These are phyloP conservation scores for Lodderomyces theae DNA, from an alignment of 1,139 yeast genomes.

Conservation along the genomic window DNA sequence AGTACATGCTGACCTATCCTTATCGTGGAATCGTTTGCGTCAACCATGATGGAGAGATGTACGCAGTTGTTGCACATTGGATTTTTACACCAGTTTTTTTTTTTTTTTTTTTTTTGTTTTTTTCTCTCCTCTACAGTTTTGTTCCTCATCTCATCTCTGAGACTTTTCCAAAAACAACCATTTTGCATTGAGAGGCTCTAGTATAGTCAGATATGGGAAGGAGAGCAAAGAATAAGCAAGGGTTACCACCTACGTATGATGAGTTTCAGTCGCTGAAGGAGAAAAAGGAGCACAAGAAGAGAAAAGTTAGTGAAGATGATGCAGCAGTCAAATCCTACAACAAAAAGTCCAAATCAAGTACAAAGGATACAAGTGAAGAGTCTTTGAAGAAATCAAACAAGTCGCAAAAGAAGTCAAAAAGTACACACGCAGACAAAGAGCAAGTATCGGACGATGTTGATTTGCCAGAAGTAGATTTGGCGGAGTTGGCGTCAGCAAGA, in stretches of 20 bases:
- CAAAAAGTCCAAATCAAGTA: slow-evolving; percentile 18
- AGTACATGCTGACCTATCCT: slow-evolving; percentile 57
- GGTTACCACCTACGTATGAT: slow-evolving; percentile 81
- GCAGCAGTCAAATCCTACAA: slow-evolving; percentile 20
- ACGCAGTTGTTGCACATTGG: background rate
- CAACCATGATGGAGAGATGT: background rate
- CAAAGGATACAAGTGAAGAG: slow-evolving; percentile 6
- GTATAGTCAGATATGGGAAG: slow-evolving; percentile 63
- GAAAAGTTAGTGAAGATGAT: slow-evolving; percentile 15
- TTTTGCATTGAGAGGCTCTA: background rate
- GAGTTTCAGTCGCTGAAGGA: slow-evolving; percentile 67
- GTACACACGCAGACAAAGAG: slow-evolving; percentile 35
- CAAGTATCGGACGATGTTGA: slow-evolving; percentile 31
- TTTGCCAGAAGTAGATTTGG: slow-evolving; percentile 62
- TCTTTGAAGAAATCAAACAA: slow-evolving; percentile 23
- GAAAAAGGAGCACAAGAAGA: slow-evolving; percentile 41
- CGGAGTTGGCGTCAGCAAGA: slow-evolving; percentile 63
- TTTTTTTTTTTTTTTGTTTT: slow-evolving; percentile 6
- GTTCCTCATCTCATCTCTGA: slow-evolving; percentile 9
- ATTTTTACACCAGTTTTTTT: too few relatives aligned
- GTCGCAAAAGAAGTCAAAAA: slow-evolving; percentile 18
- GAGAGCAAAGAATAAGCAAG: slow-evolving; percentile 88
- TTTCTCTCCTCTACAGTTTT: background rate
- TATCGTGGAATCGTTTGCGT: slow-evolving; percentile 2
- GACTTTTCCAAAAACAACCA: background rate